A percentile compares a stretch with the other conserved stretches of the same genome.
These are phyloP conservation scores for Plasmopara viticola DNA, from an alignment of 352 stramenopile species.

Conservation along the genomic window DNA sequence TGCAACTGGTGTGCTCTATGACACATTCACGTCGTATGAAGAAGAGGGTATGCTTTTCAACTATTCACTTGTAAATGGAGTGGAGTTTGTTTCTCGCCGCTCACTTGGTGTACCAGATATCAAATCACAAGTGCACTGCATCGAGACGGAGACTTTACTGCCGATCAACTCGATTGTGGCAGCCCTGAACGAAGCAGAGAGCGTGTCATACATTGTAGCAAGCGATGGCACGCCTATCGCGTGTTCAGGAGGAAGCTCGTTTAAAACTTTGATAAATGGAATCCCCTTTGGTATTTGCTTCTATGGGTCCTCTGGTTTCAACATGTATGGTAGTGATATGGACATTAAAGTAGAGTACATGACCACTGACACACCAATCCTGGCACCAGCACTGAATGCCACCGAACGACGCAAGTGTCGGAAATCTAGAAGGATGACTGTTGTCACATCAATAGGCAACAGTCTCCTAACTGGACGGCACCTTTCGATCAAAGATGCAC, in stretches of 20 bases:
- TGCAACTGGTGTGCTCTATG: slow-evolving; percentile 24
- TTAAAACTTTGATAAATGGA: slow-evolving; percentile 23
- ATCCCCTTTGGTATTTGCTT: slow-evolving; percentile 36
- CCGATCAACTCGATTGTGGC: slow-evolving; percentile 22
- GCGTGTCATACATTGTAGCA: slow-evolving; percentile 8
- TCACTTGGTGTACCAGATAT: slow-evolving; percentile 1
- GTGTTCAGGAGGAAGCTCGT: slow-evolving; percentile 21
- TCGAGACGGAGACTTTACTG: slow-evolving; percentile 16
- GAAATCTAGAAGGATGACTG: too few species aligned
- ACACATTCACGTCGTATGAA: slow-evolving; percentile 19
- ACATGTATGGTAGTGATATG: slow-evolving; percentile 26
- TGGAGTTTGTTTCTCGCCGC: slow-evolving; percentile 14
- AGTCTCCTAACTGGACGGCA: slow-evolving; percentile 17
- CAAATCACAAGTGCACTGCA: slow-evolving; percentile 3
- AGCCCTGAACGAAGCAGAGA: slow-evolving; percentile 11
- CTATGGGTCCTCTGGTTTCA: slow-evolving; percentile 17
- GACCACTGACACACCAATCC: slow-evolving; percentile 7
- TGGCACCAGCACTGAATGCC: slow-evolving; percentile 3
- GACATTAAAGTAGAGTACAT: slow-evolving; percentile 26
- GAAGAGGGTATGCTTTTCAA: slow-evolving; percentile 19
- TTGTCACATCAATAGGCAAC: slow-evolving; percentile 14
- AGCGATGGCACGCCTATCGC: slow-evolving; percentile 11
- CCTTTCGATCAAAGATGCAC: background rate
- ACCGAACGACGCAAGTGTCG: background rate
- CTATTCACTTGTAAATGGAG: slow-evolving; percentile 25